Base-by-base conservation (phyloP, 768 basidiomycete species). In the Rhizopogon vinicolor region DNA sequence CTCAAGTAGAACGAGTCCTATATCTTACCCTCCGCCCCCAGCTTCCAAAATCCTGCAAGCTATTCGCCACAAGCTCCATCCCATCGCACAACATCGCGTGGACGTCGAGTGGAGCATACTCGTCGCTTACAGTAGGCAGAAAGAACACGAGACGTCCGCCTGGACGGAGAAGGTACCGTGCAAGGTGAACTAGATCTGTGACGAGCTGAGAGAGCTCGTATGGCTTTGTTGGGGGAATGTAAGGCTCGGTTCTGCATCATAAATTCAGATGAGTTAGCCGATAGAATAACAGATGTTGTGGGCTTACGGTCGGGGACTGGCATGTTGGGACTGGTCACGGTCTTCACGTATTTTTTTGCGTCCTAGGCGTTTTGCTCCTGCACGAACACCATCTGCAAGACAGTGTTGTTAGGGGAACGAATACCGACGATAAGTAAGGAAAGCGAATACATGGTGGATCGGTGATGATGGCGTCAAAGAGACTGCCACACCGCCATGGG, bases 381-480 rank as follows among this genome's bases (percentile, higher is more conserved):
- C 91, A 7, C 97, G 77, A 0, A 99, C 93, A 7, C 96, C 96
- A 68, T 99, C 96, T 89, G 55, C 41, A 12, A n/a, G 22, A 29
- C 12, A 35, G 50, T 14, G 45, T 43, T n/a, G 48, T 58, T 22
- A 41, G 51, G 44, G 55, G 49, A 49, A 25, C 9, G 31, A 31
- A 29, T 16, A 1, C 3, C 28, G 2, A 3, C 35, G 44, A 29
- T 37, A 22, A 33, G 8, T 7, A 3, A 33, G 14, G 19, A 44
- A 25, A 39, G 16, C 7, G 69, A 89, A 66, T 70, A 93, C 93
- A 97, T 10, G 94, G 94, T 44, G 94, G 94, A 70, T 97, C 94
- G 0, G 94, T 95, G 35, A 97, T 75, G 58, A 98, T 94, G 0
- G 95, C 93, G 63, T 99, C 97, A 59, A 99, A 91, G 31, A 98